Evolutionary conservation across 768 basidiomycete species (phyloP).

Genomic region (Podaxis pistillaris): DNA sequence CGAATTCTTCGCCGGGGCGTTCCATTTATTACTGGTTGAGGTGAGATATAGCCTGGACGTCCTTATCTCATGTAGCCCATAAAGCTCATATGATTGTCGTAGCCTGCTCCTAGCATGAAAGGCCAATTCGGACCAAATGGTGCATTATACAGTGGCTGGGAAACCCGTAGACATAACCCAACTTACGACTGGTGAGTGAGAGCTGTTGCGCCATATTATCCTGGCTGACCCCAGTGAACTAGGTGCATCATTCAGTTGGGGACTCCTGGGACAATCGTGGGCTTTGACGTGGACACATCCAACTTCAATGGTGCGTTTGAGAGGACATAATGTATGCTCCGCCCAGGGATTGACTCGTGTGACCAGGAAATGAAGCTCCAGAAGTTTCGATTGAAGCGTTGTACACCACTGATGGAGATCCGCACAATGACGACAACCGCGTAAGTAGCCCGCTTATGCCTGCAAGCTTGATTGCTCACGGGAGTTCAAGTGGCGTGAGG

Average conservation of each 20-base stretch:
- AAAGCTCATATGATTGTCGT: slow-evolving; percentile 9
- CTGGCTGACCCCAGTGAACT: slow-evolving; percentile 1
- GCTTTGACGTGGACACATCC: slow-evolving; percentile 94
- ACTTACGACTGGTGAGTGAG: slow-evolving; percentile 74
- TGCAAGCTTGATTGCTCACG: slow-evolving; percentile 14
- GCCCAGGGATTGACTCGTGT: slow-evolving; percentile 13
- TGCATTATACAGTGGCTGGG: slow-evolving; percentile 94
- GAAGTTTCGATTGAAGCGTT: slow-evolving; percentile 72
- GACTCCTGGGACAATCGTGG: slow-evolving; percentile 65
- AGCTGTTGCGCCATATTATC: not conserved
- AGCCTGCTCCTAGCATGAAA: slow-evolving; percentile 88
- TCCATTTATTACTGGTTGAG: slow-evolving; percentile 78
- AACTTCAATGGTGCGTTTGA: slow-evolving; percentile 78
- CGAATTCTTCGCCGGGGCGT: slow-evolving; percentile 92
- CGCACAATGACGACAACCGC: slow-evolving; percentile 46
- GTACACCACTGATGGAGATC: slow-evolving; percentile 40
- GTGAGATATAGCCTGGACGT: slow-evolving; percentile 39
- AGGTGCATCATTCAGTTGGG: slow-evolving; percentile 94
- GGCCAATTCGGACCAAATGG: slow-evolving; percentile 98
- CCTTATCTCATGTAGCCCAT: not conserved
- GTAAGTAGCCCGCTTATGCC: slow-evolving; percentile 35
- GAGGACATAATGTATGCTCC: not conserved
- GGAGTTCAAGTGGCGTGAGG: slow-evolving; percentile 67
- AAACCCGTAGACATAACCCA: slow-evolving; percentile 86
- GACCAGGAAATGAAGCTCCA: slow-evolving; percentile 81